Base-by-base conservation (phyloP, 2,329 filamentous ascomycete genomes). In the Bipolaris sorokiniana region DNA sequence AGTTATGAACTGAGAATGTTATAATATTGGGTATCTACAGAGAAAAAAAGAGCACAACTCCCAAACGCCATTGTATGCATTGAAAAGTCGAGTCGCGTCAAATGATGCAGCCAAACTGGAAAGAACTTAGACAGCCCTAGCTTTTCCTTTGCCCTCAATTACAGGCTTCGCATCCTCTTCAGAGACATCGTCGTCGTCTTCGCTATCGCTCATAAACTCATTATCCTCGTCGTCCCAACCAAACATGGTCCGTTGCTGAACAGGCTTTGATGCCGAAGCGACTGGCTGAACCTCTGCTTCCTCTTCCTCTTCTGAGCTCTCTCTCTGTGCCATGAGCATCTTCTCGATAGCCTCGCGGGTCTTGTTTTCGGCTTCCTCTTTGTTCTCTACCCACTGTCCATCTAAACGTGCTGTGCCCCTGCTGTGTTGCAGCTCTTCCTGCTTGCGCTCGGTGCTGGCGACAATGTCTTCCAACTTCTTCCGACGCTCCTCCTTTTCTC, bases 311-410 rank as follows among this genome's bases (percentile, higher is more conserved):
- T 67, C 68, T 22, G 63, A 71, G 51, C 61, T 85, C 40, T 80
- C 82, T 61, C 58, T 67, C 56, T 84, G 67, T 78, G 78, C 78
- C 61, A 71, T 63, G 55, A 78, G 70, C 63, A 78, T 79, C 66
- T 79, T 79, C 59, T 90, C 72, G 5, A 94, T 90, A 3, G 90
- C 90, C 66, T 91, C 87, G 38, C 90, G 82, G 0, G 92, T 94
- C 76, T 90, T 89, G 79, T 96, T 92, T 64, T 86, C 89, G 23
- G 90, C 90, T 73, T 97, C 92, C 67, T 97, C 93, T 77, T 96
- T 97, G 64, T 92, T 90, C 74, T 99, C 95, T 38, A 98, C 88
- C 92, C 94, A 99, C 73, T 94, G 90, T 0, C 91, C 92, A 70
- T 97, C 92, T 38, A 97, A 65, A 60, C 84, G 80, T 16, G 80